Evolutionary conservation across 768 basidiomycete species (phyloP).

Genomic region (Hortiboletus flavorubellus): DNA sequence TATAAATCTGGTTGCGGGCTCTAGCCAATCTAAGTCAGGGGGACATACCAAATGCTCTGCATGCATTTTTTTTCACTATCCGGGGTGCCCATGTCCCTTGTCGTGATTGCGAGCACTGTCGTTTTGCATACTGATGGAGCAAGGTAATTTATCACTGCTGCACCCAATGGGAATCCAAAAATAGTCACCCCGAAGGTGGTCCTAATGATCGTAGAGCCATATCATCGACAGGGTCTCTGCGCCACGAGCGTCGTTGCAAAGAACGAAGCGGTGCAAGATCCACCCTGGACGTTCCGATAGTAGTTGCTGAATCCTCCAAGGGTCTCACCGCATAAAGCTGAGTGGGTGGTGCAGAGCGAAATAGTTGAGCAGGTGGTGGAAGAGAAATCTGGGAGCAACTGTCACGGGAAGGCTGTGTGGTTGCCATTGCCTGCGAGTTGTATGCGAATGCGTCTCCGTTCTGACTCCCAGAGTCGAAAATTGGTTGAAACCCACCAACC

Average conservation of each 20-base stretch:
- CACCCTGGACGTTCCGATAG: conserved; percentile 29
- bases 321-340: conserved; percentile 31
- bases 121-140: conserved; percentile 13
- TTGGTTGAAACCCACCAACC: conserved; percentile 11
- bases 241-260: conserved; percentile 55
- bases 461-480: conserved; percentile 3
- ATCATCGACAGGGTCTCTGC: conserved; percentile 62
- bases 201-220: conserved; percentile 50
- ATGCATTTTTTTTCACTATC: conserved; percentile 5
- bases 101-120: conserved; percentile 9
- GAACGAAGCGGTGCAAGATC: conserved; percentile 58
- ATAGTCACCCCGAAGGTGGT: conserved; percentile 37
- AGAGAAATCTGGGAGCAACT: conserved; percentile 26
- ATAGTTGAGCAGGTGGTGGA: conserved; percentile 32
- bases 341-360: conserved; percentile 25
- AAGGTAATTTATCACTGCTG: conserved; percentile 23
- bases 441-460: conserved; percentile 8
- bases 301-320: conserved; percentile 15
- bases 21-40: background rate
- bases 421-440: conserved; percentile 3
- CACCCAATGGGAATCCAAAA: conserved; percentile 14
- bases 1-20: background rate
- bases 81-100: background rate
- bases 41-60: background rate
- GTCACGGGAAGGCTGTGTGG: conserved; percentile 10